Conservation (phyloP, 148 eudicot species). For the Fallopia convolvulus region DNA sequence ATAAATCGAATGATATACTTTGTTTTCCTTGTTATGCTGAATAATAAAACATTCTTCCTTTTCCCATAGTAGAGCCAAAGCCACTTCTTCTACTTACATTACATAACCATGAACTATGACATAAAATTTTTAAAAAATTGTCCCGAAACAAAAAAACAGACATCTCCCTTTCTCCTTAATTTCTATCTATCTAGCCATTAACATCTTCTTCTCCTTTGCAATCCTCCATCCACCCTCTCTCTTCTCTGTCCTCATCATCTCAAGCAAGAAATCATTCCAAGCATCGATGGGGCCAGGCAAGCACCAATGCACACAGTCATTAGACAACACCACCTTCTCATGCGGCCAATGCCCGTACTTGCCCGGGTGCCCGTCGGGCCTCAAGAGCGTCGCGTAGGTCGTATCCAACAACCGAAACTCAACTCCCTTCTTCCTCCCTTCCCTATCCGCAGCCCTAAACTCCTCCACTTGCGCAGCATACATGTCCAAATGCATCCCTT, state of each 20-base stretch:
- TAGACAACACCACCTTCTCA: conserved; percentile 47
- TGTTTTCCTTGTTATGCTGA: too few species aligned
- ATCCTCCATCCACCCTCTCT: background rate
- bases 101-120: too few species aligned
- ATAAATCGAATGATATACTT: too few species aligned
- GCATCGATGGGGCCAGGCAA: conserved; percentile 86
- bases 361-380: conserved; percentile 90
- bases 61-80: too few species aligned
- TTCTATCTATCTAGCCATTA: background rate
- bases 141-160: too few species aligned
- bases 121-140: too few species aligned
- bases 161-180: background rate
- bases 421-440: conserved; percentile 19
- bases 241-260: background rate
- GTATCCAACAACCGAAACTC: conserved; percentile 46
- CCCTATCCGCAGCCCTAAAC: conserved; percentile 28
- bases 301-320: conserved; percentile 96
- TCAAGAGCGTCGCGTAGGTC: conserved; percentile 40
- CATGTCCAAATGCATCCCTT: conserved; percentile 27
- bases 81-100: too few species aligned
- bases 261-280: conserved; percentile 52
- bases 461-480: conserved; percentile 51
- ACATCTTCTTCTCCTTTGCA: background rate
- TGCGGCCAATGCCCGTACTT: conserved; percentile 49
- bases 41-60: too few species aligned